Conservation (phyloP, 139 green algal genomes). For the Zygnema circumcarinatum region DNA sequence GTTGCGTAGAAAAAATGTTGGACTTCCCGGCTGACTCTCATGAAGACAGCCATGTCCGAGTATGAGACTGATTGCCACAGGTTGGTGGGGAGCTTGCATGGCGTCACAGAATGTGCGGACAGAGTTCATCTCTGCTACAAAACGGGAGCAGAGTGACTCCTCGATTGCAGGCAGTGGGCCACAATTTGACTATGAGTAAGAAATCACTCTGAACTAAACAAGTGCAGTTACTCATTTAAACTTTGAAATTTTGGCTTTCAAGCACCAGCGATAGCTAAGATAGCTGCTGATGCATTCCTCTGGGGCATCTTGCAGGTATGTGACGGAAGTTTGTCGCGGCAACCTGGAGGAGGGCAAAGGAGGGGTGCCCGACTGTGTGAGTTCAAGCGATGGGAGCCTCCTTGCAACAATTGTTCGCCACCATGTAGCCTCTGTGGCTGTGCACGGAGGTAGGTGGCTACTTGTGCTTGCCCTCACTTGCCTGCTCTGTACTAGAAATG, state of each 20-base stretch:
- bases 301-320: slow-evolving; percentile 24
- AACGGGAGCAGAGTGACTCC: background rate
- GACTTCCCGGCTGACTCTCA: too few species aligned
- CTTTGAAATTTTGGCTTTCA: too few species aligned
- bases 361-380: slow-evolving; percentile 4
- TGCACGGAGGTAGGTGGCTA: slow-evolving; percentile 1
- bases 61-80: background rate
- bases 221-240: too few species aligned
- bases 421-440: background rate
- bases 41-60: too few species aligned
- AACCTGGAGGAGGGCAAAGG: slow-evolving; percentile 1
- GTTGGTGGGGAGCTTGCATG: background rate
- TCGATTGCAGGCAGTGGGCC: background rate
- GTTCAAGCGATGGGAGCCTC: slow-evolving; percentile 3
- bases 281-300: too few species aligned
- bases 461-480: background rate
- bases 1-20: too few species aligned
- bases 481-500: background rate
- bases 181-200: background rate
- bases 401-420: background rate
- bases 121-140: background rate
- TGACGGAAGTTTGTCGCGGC: slow-evolving; percentile 18
- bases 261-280: too few species aligned
- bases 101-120: background rate
- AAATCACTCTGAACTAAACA: too few species aligned